These are phyloP conservation scores for Metarhizium guizhouense DNA, from an alignment of 2,329 filamentous ascomycete species.

Conservation along the genomic window DNA sequence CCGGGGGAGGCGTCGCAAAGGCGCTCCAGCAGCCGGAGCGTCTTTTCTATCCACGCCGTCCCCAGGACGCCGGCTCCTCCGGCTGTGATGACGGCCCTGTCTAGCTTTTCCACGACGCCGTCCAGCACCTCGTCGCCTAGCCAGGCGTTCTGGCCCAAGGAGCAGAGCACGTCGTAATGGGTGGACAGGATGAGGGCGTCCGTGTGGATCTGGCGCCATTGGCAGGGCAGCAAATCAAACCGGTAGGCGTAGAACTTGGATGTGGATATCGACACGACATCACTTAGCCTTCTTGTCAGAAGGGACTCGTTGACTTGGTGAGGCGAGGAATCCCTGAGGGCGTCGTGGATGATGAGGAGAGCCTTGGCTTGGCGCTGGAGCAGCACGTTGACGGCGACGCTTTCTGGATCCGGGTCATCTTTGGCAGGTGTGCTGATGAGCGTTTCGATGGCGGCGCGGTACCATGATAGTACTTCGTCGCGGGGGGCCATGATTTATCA, in stretches of 20 bases:
- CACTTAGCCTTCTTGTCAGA: conserved; percentile 36
- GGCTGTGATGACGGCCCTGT: conserved; percentile 68
- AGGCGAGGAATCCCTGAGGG: background rate
- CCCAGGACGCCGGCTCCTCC: conserved; percentile 52
- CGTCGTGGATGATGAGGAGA: conserved; percentile 15
- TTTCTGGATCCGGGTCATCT: conserved; percentile 1
- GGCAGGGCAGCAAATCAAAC: conserved; percentile 55
- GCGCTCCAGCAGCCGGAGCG: conserved; percentile 34
- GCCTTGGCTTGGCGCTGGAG: conserved; percentile 19
- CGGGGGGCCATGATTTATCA: conserved; percentile 1
- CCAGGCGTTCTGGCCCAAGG: background rate
- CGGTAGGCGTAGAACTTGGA: conserved; percentile 62
- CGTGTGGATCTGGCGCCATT: conserved; percentile 64
- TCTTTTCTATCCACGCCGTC: conserved; percentile 39
- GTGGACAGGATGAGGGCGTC: conserved; percentile 61
- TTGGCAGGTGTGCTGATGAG: conserved; percentile 6
- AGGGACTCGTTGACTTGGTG: conserved; percentile 14
- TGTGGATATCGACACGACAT: conserved; percentile 50
- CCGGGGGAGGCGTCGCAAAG: conserved; percentile 12
- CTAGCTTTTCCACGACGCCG: conserved; percentile 55
- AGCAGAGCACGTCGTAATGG: conserved; percentile 22
- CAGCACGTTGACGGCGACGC: conserved; percentile 15
- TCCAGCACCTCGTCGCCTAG: conserved; percentile 30
- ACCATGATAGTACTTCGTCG: conserved; percentile 15
- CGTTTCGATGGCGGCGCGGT: conserved; percentile 13